These are phyloP conservation scores for Vitis hybrid DNA, from an alignment of 177 flowering plant species.

Conservation along the genomic window DNA sequence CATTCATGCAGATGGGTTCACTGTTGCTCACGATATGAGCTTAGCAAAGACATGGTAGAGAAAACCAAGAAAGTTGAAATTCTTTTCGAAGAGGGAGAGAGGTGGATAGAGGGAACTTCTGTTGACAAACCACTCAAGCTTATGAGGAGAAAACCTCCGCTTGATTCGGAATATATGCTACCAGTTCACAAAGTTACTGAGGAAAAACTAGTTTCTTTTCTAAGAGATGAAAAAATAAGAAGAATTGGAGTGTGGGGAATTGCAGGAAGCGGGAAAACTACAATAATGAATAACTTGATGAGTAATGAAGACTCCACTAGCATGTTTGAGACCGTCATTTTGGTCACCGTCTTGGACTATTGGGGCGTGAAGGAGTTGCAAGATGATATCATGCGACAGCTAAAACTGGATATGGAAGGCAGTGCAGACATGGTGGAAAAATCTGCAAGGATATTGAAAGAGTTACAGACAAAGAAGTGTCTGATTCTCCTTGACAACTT, in stretches of 20 bases:
- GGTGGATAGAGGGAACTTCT: not conserved
- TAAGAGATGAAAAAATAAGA: not conserved
- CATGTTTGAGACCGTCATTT: slow-evolving; percentile 22
- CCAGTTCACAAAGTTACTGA: not conserved
- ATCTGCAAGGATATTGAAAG: slow-evolving; percentile 1
- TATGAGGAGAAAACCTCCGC: slow-evolving; percentile 1
- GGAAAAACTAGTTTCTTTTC: not conserved
- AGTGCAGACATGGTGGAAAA: not conserved
- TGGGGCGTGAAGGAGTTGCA: slow-evolving; percentile 12
- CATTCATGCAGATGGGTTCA: not conserved
- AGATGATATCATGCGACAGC: slow-evolving; percentile 2
- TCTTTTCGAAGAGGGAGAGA: not conserved
- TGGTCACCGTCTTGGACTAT: slow-evolving; percentile 7
- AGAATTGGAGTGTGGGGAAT: slow-evolving; percentile 11
- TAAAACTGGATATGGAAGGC: slow-evolving; percentile 13
- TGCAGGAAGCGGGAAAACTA: slow-evolving; percentile 10
- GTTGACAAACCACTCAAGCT: slow-evolving; percentile 5
- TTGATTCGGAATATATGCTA: not conserved
- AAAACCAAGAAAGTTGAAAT: not conserved
- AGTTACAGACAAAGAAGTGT: slow-evolving; percentile 12
- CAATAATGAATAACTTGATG: slow-evolving; percentile 18
- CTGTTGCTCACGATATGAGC: not conserved
- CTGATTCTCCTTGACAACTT: slow-evolving; percentile 24
- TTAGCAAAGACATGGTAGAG: not conserved
- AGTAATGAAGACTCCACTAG: slow-evolving; percentile 4